Evolutionary conservation across 345 rosid species (phyloP).

Genomic region (Populus tremula): DNA sequence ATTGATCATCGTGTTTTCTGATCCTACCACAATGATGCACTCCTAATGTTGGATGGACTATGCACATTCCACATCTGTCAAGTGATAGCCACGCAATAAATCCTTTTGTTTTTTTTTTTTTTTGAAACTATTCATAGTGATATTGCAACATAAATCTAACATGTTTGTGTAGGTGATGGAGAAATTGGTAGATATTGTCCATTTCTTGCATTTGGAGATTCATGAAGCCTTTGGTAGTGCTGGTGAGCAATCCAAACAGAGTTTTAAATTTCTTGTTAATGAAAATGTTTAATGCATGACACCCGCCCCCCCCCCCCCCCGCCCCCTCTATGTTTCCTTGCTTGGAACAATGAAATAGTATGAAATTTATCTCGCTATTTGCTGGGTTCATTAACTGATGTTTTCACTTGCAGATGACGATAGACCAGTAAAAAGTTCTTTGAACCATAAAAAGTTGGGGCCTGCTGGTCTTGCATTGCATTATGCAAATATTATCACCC

Average conservation of each 20-base stretch:
- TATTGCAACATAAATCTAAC: not conserved
- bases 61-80: not conserved
- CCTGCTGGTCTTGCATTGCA: conserved; percentile 96
- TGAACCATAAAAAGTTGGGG: conserved; percentile 62
- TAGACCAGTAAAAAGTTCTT: conserved; percentile 32
- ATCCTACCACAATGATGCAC: not conserved
- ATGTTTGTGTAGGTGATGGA: conserved; percentile 71
- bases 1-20: not conserved
- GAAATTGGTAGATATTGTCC: conserved; percentile 90
- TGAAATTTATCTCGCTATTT: not conserved
- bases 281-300: not conserved
- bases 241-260: conserved; percentile 44
- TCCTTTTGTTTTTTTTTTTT: not conserved
- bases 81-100: not conserved
- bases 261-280: not conserved
- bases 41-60: not conserved
- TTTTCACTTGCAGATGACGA: conserved; percentile 58
- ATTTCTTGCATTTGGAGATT: conserved; percentile 91
- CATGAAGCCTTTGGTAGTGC: conserved; percentile 82
- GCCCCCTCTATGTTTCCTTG: not conserved
- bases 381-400: not conserved
- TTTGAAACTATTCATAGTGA: not conserved
- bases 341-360: not conserved
- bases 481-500: conserved; percentile 91
- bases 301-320: not conserved